These are phyloP conservation scores for Microsporum audouinii DNA, from an alignment of 2,329 filamentous ascomycete genomes.

Conservation along the genomic window DNA sequence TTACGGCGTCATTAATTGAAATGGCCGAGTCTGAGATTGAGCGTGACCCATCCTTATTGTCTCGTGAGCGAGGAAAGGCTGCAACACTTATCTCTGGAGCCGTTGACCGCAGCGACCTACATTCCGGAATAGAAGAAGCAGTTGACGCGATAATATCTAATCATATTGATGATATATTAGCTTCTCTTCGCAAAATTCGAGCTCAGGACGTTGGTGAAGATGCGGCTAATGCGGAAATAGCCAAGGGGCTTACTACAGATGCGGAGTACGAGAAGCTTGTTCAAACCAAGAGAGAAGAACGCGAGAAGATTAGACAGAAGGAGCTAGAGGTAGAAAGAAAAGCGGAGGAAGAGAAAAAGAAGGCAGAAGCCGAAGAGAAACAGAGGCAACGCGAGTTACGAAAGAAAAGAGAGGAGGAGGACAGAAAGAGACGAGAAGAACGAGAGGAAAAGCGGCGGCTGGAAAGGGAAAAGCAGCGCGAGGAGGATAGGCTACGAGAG, in stretches of 20 bases:
- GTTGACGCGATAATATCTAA: constrained; percentile 45
- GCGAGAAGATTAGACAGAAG: constrained; percentile 41
- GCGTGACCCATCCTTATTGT: constrained; percentile 48
- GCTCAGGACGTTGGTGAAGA: constrained; percentile 49
- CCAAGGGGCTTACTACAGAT: constrained; percentile 47
- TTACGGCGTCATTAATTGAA: constrained; percentile 43
- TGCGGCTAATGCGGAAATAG: constrained; percentile 42
- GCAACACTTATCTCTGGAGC: constrained; percentile 53
- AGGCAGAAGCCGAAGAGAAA: constrained; percentile 33
- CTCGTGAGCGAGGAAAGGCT: constrained; percentile 50
- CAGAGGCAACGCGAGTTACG: constrained; percentile 34
- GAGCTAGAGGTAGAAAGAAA: constrained; percentile 40
- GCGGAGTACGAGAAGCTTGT: constrained; percentile 48
- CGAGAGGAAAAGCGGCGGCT: constrained; percentile 38
- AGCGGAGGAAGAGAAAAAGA: constrained; percentile 39
- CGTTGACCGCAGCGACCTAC: constrained; percentile 52
- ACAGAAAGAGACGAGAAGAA: constrained; percentile 40
- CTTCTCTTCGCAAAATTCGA: constrained; percentile 46
- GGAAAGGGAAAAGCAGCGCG: constrained; percentile 40
- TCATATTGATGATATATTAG: constrained; percentile 43
- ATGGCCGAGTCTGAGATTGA: constrained; percentile 52
- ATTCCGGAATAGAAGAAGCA: constrained; percentile 45
- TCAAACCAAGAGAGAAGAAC: constrained; percentile 40
- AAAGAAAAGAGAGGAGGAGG: constrained; percentile 35
- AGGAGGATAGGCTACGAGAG: constrained; percentile 43